A percentile compares a stretch with the other conserved stretches of the same genome.
Conservation (phyloP, 257 asterid genomes). For the Penstemon eatonii region DNA sequence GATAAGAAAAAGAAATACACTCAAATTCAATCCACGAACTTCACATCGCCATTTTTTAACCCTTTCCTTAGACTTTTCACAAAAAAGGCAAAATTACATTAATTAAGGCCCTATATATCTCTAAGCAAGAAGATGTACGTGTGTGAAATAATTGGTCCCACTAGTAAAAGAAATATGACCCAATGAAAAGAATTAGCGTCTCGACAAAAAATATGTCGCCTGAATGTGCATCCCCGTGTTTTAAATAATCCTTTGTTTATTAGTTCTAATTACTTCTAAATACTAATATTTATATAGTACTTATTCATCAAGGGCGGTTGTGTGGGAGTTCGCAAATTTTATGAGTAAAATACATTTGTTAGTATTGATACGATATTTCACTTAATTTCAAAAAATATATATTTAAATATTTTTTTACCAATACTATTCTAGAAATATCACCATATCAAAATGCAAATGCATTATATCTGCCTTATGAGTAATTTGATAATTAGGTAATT, state of each 20-base stretch:
- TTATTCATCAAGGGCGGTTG: not conserved
- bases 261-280: too few species aligned
- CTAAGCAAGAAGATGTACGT: not conserved
- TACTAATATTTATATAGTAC: too few species aligned
- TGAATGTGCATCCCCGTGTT: not conserved
- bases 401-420: not conserved
- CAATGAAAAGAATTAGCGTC: constrained; percentile 4
- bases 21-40: not conserved
- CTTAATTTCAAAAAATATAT: not conserved
- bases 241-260: not conserved
- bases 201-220: not conserved
- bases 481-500: too few species aligned
- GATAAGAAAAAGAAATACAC: not conserved
- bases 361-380: too few species aligned
- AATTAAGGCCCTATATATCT: not conserved
- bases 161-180: not conserved
- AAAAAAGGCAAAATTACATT: not conserved
- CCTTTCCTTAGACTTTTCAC: not conserved
- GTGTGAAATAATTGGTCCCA: constrained; percentile 7
- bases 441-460: too few species aligned
- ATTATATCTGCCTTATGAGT: too few species aligned
- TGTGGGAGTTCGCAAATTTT: not conserved
- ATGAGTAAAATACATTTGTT: too few species aligned
- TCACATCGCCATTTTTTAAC: not conserved
- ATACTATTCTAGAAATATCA: too few species aligned